phyloP scores from a whole-genome alignment of 768 basidiomycete species.

The Cytidiella melzeri region DNA sequence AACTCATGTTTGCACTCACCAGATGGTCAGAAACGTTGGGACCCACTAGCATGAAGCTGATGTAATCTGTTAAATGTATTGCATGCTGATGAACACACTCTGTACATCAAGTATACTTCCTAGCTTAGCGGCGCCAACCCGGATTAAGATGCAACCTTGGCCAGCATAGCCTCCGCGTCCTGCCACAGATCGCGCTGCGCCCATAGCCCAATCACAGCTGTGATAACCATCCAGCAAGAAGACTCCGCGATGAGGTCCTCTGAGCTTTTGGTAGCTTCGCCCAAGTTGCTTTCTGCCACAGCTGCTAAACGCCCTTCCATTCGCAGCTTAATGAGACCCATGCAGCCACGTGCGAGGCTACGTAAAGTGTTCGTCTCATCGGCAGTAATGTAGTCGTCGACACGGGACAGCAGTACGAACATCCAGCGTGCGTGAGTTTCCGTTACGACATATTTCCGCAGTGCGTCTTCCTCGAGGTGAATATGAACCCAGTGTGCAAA shows the following conservation, averaged over 20 bases:
- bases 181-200: slow-evolving; percentile 77
- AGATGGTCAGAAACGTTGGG: background rate
- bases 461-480: slow-evolving; percentile 40
- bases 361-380: slow-evolving; percentile 78
- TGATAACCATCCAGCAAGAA: slow-evolving; percentile 72
- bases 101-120: too few relatives aligned
- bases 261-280: slow-evolving; percentile 19
- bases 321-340: slow-evolving; percentile 26
- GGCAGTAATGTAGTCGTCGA: slow-evolving; percentile 64
- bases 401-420: slow-evolving; percentile 61
- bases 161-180: slow-evolving; percentile 58
- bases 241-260: slow-evolving; percentile 16
- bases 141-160: slow-evolving; percentile 7
- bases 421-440: slow-evolving; percentile 72
- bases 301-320: slow-evolving; percentile 2
- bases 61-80: background rate
- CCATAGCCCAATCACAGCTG: slow-evolving; percentile 63
- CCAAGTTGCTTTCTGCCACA: background rate
- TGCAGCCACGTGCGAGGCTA: slow-evolving; percentile 65
- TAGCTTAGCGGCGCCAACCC: too few relatives aligned
- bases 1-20: too few relatives aligned
- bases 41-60: too few relatives aligned
- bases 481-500: slow-evolving; percentile 76
- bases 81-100: background rate
- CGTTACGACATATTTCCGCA: slow-evolving; percentile 36